Evolutionary conservation across 192 early-diverging fungal species (phyloP), one percentile per base, ranked within the genome.

Genomic region (Fimicolochytrium jonesii): DNA sequence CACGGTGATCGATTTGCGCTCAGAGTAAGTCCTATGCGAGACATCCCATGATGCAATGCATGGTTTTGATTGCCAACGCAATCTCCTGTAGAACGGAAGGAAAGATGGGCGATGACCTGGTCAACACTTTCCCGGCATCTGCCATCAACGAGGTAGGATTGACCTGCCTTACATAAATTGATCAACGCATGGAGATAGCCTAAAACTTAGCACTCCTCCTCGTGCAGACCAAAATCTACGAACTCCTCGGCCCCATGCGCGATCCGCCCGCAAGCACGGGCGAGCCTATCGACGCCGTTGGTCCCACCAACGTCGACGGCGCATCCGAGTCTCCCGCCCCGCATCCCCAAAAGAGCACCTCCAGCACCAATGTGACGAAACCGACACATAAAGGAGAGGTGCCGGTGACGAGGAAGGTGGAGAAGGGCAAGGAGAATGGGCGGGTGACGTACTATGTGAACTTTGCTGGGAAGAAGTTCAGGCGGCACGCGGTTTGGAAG

Each of bases 1-100:
- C 15, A 77, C 76, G n/a, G 71, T 77, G 18, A 51, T 77, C n/a
- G 76, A 77, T 41, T 46, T 77, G 17, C 62, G 75, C 35, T 67
- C 73, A 42, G 69, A 59, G 54, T 34, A 60, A 56, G 34, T 56
- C 18, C n/a, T 2, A 51, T n/a, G 28, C 1, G 53, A 56, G 36
- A 11, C 11, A 13, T 30, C 53, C 53, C 2, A 17, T 34, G 23
- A 49, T 11, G 15, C 53, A 29, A 18, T 20, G 13, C n/a, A 15
- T 56, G 31, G 5, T 29, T n/a, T 10, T 36, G 29, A 4, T 56
- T 34, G 11, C 32, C 13, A 56, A 35, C 31, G 3, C 30, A 56
- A 41, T 13, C 34, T 28, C 17, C n/a, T 0, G 7, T 41, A 53
- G 62, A 55, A 64, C 55, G 7, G 58, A 71, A 44, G 56, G 69